These are phyloP conservation scores for Astragalus glycyphyllos DNA, from an alignment of 306 rosid genomes.

Conservation along the genomic window DNA sequence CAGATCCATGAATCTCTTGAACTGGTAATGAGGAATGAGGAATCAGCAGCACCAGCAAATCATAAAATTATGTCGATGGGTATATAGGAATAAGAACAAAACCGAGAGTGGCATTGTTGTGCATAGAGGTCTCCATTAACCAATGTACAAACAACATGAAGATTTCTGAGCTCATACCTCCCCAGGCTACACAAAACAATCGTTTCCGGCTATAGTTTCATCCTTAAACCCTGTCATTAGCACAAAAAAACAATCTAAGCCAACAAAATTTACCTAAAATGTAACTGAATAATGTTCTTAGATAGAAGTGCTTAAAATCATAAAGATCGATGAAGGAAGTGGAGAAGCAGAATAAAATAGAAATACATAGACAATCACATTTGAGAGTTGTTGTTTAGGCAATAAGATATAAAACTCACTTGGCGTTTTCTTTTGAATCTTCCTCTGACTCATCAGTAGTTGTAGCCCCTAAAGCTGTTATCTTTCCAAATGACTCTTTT, in stretches of 20 bases:
- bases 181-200: too few relatives aligned
- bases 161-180: neutral
- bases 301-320: slow-evolving; percentile 19
- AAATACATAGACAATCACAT: too few relatives aligned
- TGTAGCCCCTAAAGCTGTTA: slow-evolving; percentile 55
- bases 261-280: neutral
- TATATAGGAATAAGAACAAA: slow-evolving; percentile 51
- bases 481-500: slow-evolving; percentile 84
- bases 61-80: slow-evolving; percentile 33
- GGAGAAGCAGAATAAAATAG: too few relatives aligned
- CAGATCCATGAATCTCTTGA: slow-evolving; percentile 32
- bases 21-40: slow-evolving; percentile 25
- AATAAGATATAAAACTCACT: slow-evolving; percentile 61
- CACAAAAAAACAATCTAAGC: slow-evolving; percentile 20
- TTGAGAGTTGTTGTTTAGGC: slow-evolving; percentile 5
- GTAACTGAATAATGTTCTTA: slow-evolving; percentile 7
- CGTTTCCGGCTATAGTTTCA: slow-evolving; percentile 37
- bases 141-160: slow-evolving; percentile 29
- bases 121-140: slow-evolving; percentile 37
- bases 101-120: slow-evolving; percentile 44
- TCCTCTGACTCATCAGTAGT: slow-evolving; percentile 56
- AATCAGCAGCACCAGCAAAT: slow-evolving; percentile 33
- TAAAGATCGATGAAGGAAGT: too few relatives aligned
- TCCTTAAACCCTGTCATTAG: slow-evolving; percentile 57
- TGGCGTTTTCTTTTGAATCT: slow-evolving; percentile 51